A percentile compares a stretch with the other conserved stretches of the same genome.
Evolutionary conservation across 495 filamentous ascomycete genomes (phyloP).

Genomic region (Usnea hakonensis): DNA sequence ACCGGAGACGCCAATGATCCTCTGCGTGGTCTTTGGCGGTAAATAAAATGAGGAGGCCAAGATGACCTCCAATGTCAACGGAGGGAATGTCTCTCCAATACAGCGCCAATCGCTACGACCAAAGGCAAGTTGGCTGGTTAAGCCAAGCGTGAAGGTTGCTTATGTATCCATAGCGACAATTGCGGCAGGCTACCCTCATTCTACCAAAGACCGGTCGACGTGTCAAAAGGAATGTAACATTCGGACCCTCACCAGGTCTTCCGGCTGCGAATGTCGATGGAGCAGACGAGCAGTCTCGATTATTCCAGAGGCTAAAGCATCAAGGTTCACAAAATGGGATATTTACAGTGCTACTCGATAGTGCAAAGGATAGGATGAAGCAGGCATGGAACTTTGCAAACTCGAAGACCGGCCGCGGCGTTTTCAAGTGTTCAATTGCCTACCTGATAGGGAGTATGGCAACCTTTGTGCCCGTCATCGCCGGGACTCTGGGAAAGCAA

Average conservation of each 20-base stretch:
- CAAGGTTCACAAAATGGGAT: conserved; percentile 17
- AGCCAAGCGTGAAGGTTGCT: background rate
- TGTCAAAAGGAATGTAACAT: conserved; percentile 42
- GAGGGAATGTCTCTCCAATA: background rate
- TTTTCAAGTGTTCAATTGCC: conserved; percentile 88
- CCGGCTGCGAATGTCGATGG: conserved; percentile 20
- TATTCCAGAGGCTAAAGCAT: conserved; percentile 29
- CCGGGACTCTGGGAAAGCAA: conserved; percentile 67
- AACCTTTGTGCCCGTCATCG: conserved; percentile 71
- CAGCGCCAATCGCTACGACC: conserved; percentile 35
- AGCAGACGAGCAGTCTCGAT: conserved; percentile 35
- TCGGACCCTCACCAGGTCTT: conserved; percentile 30
- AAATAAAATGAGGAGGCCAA: background rate
- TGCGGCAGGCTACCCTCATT: conserved; percentile 46
- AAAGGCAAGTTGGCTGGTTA: conserved; percentile 21
- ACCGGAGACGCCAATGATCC: background rate
- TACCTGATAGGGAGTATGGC: conserved; percentile 84
- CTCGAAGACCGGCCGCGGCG: conserved; percentile 59
- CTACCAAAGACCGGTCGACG: conserved; percentile 47
- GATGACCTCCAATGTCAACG: conserved; percentile 12
- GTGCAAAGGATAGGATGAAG: conserved; percentile 7
- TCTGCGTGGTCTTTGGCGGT: background rate
- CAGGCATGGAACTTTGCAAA: conserved; percentile 35
- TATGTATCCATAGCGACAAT: conserved; percentile 11
- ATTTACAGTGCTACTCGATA: conserved; percentile 1